phyloP scores from a whole-genome alignment of 352 stramenopile species.

The Pythium graminicola region DNA sequence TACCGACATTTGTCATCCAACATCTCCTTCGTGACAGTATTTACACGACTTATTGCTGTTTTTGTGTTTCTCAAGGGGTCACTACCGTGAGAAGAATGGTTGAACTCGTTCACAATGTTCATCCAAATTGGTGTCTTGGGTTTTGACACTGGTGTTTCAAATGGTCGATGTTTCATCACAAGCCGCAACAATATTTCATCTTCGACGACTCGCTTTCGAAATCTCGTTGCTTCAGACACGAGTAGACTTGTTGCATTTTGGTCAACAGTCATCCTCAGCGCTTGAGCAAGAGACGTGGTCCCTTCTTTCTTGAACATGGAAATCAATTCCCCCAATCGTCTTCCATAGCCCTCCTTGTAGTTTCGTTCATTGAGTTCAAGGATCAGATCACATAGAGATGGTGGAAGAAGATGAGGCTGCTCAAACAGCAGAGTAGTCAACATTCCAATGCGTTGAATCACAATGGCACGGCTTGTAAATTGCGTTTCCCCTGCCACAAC shows the following conservation, averaged over 20 bases:
- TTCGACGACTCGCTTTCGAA: neutral
- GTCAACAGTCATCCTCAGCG: neutral
- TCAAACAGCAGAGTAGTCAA: neutral
- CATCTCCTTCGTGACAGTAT: too few species aligned
- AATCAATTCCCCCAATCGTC: neutral
- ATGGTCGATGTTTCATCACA: neutral
- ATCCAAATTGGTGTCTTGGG: neutral
- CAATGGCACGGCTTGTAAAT: neutral
- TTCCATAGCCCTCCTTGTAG: neutral
- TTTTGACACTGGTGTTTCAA: neutral
- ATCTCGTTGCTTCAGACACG: neutral
- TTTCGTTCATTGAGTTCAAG: slow-evolving; percentile 4
- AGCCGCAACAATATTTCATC: neutral
- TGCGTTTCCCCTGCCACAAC: neutral
- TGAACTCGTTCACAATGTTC: neutral
- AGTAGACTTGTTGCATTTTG: neutral
- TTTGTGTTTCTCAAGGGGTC: too few species aligned
- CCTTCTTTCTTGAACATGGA: too few species aligned
- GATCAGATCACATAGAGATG: neutral
- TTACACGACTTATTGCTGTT: too few species aligned
- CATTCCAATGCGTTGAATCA: neutral
- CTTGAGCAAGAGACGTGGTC: neutral
- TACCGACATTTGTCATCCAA: too few species aligned
- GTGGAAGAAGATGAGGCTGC: neutral
- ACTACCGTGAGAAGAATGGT: too few species aligned